These are phyloP conservation scores for Aspergillus versicolor DNA, from an alignment of 2,329 filamentous ascomycete genomes.

Conservation along the genomic window DNA sequence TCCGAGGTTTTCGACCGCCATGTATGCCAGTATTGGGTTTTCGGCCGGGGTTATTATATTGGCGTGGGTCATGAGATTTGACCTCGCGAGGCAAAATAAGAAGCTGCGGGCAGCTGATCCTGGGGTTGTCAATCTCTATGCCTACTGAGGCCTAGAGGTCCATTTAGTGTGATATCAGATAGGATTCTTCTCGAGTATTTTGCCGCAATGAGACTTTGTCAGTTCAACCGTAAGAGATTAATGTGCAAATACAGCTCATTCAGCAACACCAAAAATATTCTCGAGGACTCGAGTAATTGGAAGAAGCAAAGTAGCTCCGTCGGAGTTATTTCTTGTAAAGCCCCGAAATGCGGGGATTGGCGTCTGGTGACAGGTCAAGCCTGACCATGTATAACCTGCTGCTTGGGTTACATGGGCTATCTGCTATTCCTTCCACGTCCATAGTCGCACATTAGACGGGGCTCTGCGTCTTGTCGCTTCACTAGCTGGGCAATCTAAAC, in stretches of 20 bases:
- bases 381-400: not conserved
- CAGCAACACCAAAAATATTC: not conserved
- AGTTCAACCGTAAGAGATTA: no score
- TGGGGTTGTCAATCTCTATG: conserved; percentile 14
- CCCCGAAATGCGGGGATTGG: not conserved
- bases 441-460: not conserved
- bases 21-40: conserved; percentile 17
- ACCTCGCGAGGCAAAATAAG: conserved; percentile 11
- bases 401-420: not conserved
- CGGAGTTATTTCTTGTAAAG: not conserved
- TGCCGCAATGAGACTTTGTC: no score
- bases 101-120: conserved; percentile 13
- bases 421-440: not conserved
- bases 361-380: not conserved
- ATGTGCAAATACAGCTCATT: not conserved
- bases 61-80: conserved; percentile 13
- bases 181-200: no score
- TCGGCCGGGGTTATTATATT: conserved; percentile 15
- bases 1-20: conserved; percentile 13
- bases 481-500: not conserved
- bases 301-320: not conserved
- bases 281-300: not conserved
- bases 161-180: no score
- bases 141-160: not conserved
- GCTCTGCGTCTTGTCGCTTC: not conserved